Conservation (phyloP, 2,329 filamentous ascomycete species). For the Bipolaris cookei region DNA sequence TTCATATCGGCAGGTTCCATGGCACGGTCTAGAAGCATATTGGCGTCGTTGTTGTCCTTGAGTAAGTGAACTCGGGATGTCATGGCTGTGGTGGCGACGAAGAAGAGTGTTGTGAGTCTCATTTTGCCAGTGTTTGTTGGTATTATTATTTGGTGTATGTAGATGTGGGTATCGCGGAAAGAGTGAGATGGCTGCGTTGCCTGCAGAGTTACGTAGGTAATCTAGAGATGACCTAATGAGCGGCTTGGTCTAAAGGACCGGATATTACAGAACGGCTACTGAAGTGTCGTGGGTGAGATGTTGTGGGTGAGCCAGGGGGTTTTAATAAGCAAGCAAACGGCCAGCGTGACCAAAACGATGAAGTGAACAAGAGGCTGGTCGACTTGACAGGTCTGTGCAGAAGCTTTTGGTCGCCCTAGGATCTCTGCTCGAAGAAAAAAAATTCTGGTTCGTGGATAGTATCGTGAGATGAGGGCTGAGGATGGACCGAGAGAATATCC, state of each 20-base stretch:
- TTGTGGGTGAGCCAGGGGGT: background rate
- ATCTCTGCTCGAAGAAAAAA: background rate
- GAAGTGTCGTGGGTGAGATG: background rate
- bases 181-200: background rate
- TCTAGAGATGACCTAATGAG: background rate
- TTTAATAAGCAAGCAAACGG: constrained; percentile 19
- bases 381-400: background rate
- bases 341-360: background rate
- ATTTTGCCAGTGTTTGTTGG: constrained; percentile 5
- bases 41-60: background rate
- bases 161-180: background rate
- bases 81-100: background rate
- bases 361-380: background rate
- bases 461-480: background rate
- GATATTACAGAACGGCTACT: background rate
- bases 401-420: background rate
- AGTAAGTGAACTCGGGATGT: background rate
- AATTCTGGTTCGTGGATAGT: background rate
- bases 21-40: constrained; percentile 9
- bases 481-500: background rate
- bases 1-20: constrained; percentile 24
- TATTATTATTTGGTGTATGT: constrained; percentile 6
- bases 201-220: background rate
- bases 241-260: background rate
- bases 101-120: constrained; percentile 12